Evolutionary conservation across 106 monocot species (phyloP), one percentile per base, ranked within the genome.

Genomic region (Allium cepa): DNA sequence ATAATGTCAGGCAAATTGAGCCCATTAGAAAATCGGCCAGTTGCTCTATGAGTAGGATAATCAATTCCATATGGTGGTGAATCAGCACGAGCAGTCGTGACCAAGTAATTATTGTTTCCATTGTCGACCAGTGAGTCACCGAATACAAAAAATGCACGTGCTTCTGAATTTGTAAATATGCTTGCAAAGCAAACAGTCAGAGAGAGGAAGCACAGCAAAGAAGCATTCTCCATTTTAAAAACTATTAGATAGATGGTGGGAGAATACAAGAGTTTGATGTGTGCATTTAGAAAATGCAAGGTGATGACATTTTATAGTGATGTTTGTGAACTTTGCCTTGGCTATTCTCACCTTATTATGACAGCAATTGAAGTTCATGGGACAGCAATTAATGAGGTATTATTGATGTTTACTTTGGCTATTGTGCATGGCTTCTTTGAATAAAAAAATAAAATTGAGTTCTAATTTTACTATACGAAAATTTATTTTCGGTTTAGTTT

Each of bases 81-180:
- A 60, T 94, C 89, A n/a, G 94, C 94, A 0, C 94, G 83, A 17
- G 94, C 94, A 0, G 86, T 84, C 45, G 94, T 90, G 15, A 47
- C 77, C 55, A 94, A 63, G 70, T 75, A 94, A 73, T 94, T 87
- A 78, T 94, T 94, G 83, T 94, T 94, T 59, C 94, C 94, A 53
- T 84, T 90, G 69, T 94, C 94, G 0, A 94, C 94, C 5, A 94
- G 79, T 18, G 94, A 94, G 26, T 94, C 94, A 8, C 94, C 94
- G 48, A 94, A 94, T 9, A 94, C 81, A 70, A 94, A 94, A 76
- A 94, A 86, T 57, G 90, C 86, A 4, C 84, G 79, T 4, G 81
- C 78, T 0, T 77, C 83, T 1, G 75, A 49, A 14, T 47, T 26
- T 5, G 55, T 45, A 5, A 68, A 69, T 0, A 52, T 36, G 4